phyloP scores from a whole-genome alignment of 495 filamentous ascomycete species.

The Usnea hakonensis region DNA sequence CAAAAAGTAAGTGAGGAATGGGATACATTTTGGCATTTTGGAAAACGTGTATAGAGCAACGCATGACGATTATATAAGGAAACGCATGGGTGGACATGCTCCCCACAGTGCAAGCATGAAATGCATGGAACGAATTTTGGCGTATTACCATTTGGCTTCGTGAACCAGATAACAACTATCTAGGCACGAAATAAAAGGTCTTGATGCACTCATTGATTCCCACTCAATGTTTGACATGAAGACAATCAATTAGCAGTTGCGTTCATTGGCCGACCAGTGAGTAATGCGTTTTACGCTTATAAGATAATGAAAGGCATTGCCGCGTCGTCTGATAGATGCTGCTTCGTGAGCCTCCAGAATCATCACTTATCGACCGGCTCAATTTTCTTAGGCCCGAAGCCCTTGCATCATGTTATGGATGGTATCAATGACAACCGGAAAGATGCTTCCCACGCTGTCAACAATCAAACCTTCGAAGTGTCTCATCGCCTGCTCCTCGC shows the following conservation, averaged over 20 bases:
- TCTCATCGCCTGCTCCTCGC: slow-evolving; percentile 85
- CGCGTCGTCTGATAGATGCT: not conserved
- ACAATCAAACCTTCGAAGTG: slow-evolving; percentile 82
- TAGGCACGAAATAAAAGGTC: not conserved
- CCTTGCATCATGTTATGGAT: slow-evolving; percentile 91
- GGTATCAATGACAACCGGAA: slow-evolving; percentile 89
- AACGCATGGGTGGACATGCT: not conserved
- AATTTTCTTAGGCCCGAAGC: slow-evolving; percentile 54
- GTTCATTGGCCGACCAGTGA: not conserved
- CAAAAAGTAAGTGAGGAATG: not conserved
- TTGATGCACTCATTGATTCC: not conserved
- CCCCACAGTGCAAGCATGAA: not conserved
- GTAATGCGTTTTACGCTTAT: not conserved
- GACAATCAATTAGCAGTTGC: not conserved
- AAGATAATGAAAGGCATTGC: not conserved
- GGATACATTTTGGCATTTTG: not conserved
- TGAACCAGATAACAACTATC: slow-evolving; percentile 3
- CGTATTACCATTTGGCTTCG: not conserved
- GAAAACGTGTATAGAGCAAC: not conserved
- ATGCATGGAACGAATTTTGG: not conserved
- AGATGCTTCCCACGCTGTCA: slow-evolving; percentile 78
- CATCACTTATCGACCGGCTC: not conserved
- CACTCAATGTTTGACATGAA: not conserved
- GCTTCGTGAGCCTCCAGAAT: not conserved
- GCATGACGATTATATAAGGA: not conserved